phyloP scores from a whole-genome alignment of 2,329 filamentous ascomycete genomes.

The Didymella keratinophila region DNA sequence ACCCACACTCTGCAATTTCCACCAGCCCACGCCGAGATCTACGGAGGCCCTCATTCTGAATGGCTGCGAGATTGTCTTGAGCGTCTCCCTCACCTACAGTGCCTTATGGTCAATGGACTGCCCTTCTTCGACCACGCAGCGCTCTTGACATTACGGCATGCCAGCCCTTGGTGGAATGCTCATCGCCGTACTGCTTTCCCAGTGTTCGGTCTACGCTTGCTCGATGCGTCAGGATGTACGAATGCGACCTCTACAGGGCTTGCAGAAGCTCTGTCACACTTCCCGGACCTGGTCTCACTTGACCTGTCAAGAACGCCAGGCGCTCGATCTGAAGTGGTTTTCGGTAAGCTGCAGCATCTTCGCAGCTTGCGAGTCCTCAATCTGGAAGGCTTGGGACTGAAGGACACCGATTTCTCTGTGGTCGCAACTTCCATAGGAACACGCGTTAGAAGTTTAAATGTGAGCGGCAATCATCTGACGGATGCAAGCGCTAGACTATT shows the following conservation, averaged over 20 bases:
- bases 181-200: slow-evolving; percentile 41
- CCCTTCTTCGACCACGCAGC: slow-evolving; percentile 69
- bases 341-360: slow-evolving; percentile 58
- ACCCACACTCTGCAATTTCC: slow-evolving; percentile 70
- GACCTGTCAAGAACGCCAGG: slow-evolving; percentile 64
- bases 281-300: slow-evolving; percentile 64
- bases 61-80: slow-evolving; percentile 68
- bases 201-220: slow-evolving; percentile 59
- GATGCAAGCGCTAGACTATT: slow-evolving; percentile 62
- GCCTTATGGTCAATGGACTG: slow-evolving; percentile 64
- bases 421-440: slow-evolving; percentile 61
- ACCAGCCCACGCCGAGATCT: slow-evolving; percentile 67
- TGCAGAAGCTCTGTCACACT: slow-evolving; percentile 59
- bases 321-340: slow-evolving; percentile 58
- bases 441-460: slow-evolving; percentile 63
- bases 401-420: slow-evolving; percentile 61
- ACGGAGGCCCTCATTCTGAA: slow-evolving; percentile 64
- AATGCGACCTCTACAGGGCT: slow-evolving; percentile 66
- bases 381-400: slow-evolving; percentile 61
- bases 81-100: slow-evolving; percentile 65
- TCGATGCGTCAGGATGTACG: slow-evolving; percentile 64
- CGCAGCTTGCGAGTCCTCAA: slow-evolving; percentile 65
- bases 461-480: slow-evolving; percentile 65
- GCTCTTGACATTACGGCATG: slow-evolving; percentile 58
- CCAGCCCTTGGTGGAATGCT: slow-evolving; percentile 37